These are phyloP conservation scores for Microcyclosporella mali DNA, from an alignment of 2,329 filamentous ascomycete species.

Conservation along the genomic window DNA sequence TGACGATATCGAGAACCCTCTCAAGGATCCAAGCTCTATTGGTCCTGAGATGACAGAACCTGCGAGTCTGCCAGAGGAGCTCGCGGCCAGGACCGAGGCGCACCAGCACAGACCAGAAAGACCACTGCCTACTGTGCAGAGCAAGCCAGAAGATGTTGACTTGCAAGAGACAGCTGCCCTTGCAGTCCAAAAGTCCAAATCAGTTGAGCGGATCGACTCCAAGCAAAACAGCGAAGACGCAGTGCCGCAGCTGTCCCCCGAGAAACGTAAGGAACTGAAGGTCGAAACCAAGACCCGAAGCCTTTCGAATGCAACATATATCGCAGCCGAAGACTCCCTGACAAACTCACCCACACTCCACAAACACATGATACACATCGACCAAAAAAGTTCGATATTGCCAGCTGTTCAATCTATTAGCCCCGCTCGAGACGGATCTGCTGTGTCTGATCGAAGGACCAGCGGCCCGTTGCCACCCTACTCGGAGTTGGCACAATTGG, in stretches of 20 bases:
- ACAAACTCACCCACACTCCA: conserved; percentile 20
- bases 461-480: conserved; percentile 27
- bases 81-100: background rate
- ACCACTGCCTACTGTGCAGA: background rate
- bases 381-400: conserved; percentile 16
- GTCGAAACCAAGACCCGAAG: conserved; percentile 4
- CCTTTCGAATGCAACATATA: background rate
- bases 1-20: no score
- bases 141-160: background rate
- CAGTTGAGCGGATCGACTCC: conserved; percentile 16
- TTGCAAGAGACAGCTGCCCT: conserved; percentile 12
- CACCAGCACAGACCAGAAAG: background rate
- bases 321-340: conserved; percentile 12
- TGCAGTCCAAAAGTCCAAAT: conserved; percentile 10
- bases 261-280: conserved; percentile 5
- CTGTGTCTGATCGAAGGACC: conserved; percentile 21
- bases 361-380: conserved; percentile 16
- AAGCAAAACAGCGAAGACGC: conserved; percentile 15
- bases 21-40: no score
- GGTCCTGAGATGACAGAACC: background rate
- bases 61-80: no score
- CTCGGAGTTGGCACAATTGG: conserved; percentile 24
- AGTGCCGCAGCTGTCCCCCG: conserved; percentile 12
- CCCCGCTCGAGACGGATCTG: conserved; percentile 11
- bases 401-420: conserved; percentile 23